Base-by-base conservation (phyloP, 2,329 filamentous ascomycete species). In the Aspergillus sp. region DNA sequence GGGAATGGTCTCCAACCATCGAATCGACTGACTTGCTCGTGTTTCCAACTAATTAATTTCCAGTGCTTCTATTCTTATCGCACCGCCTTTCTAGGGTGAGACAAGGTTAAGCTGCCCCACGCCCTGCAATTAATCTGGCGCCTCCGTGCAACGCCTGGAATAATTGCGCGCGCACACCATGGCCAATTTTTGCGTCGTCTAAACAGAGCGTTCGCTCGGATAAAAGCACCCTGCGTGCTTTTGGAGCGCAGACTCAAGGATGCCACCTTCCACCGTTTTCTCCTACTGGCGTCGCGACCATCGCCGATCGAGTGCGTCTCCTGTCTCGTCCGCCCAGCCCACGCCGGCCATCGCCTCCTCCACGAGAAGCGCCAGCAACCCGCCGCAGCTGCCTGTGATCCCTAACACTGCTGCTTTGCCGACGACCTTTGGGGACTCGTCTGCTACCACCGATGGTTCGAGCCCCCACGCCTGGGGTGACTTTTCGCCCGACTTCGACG, bases 201-300 rank as follows among this genome's bases (percentile, higher is more conserved):
- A 57, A 67, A 63, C 63, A 24, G 57, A 60, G 55, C 46, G 42
- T 42, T 24, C 47, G 52, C 59, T 60, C 36, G 56, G 56, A 52
- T 24, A 59, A 46, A 62, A 54, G 64, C 65, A 61, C 62, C 39
- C 60, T 55, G 51, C 52, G 63, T 65, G 62, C 52, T 49, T 29
- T 59, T 54, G 53, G 42, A 49, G 60, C 51, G 53, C 53, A 55
- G 31, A 39, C 56, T 51, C 54, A 52, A 68, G 26, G 62, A 76
- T 77, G 74, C 66, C 73, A 6, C 70, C 74, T 3, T 76, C 74
- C 46, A 71, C 73, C 20, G 74, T 76, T 51, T 77, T 77, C 61
- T 75, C 74, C 26, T 77, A 77, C 60, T 76, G 72, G 74, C 74
- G 74, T 56, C 73, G 73, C 61, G 73, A 76, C 53, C 73, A 75